A percentile compares a stretch with the other conserved stretches of the same genome.
These are phyloP conservation scores for Silybum marianum DNA, from an alignment of 129 eudicot species.

Conservation along the genomic window DNA sequence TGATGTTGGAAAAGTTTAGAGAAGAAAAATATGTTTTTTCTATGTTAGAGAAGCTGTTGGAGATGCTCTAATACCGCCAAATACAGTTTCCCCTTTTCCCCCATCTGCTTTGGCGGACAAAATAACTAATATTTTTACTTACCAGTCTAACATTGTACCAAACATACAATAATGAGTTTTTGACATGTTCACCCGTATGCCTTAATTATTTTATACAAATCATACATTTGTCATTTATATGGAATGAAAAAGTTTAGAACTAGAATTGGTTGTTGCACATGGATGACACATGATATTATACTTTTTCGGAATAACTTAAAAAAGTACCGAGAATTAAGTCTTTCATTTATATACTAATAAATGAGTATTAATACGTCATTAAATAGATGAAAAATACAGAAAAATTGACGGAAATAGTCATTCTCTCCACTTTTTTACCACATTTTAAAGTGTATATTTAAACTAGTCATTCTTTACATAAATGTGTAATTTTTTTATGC, in stretches of 20 bases:
- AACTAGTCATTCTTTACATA: too few species aligned
- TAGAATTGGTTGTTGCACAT: neutral
- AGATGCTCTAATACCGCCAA: too few species aligned
- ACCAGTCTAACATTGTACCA: neutral
- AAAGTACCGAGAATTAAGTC: neutral
- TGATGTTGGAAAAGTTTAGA: too few species aligned
- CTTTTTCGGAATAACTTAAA: neutral
- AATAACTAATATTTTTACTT: neutral
- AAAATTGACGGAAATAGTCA: too few species aligned
- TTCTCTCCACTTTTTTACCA: too few species aligned
- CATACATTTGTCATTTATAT: neutral
- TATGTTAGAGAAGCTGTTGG: too few species aligned
- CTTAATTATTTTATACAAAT: neutral
- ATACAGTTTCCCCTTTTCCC: neutral
- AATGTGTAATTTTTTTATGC: too few species aligned
- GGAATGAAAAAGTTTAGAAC: neutral
- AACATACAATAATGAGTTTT: neutral
- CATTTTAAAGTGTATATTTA: too few species aligned
- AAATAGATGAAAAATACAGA: neutral
- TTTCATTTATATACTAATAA: too few species aligned
- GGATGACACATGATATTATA: neutral
- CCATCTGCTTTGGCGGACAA: neutral
- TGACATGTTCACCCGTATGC: neutral
- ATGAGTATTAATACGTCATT: neutral
- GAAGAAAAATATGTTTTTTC: too few species aligned